Base-by-base conservation (phyloP, 805 yeast species). In the Yamadazyma sp. region DNA sequence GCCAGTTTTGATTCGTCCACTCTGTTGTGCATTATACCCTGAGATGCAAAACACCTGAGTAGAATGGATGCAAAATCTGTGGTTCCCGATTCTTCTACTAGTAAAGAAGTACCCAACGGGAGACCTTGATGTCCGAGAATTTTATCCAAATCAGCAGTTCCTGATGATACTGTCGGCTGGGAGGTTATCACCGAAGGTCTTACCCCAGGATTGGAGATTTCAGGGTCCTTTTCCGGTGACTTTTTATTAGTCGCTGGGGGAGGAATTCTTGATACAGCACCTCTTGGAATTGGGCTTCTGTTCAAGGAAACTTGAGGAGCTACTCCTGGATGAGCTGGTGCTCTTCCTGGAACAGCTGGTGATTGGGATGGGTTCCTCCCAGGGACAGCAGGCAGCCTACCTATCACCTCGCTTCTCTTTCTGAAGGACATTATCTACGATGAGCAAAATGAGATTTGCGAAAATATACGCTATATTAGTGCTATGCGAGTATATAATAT, bases 41-140 rank as follows among this genome's bases (percentile, higher is more conserved):
- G 95, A 1, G 95, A 72, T 1, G 85, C 80, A 64, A 81, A 85
- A 3, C 78, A 64, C 46, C 89, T 78, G 18, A 80, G 56, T 24
- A 91, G 47, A 8, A 86, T 80, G 5, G 88, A 74, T 5, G 84
- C 72, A 54, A 88, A 91, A 53, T 91, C 97, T 0, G 98, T 91
- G 5, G 91, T 82, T 0, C 95, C 93, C 11, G 77, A 74, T 55
- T 91, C 98, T 56, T 87, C 91, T 4, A 91, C 55, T 10, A 90
- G 57, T 25, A 89, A 54, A 5, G 84, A 72, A 8, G 70, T 60
- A 1, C 96, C 95, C 9, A 86, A 48, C 1, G 98, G 98, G 11
- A 90, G 56, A 1, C 99, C 99, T 39, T 78, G 83, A 58, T 91
- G 98, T 1, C 75, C 77, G 35, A 91, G 55, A 3, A 86, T 60